Evolutionary conservation across 2,329 filamentous ascomycete genomes (phyloP), one percentile per base, ranked within the genome.

Genomic region (Colletotrichum gigasporum): DNA sequence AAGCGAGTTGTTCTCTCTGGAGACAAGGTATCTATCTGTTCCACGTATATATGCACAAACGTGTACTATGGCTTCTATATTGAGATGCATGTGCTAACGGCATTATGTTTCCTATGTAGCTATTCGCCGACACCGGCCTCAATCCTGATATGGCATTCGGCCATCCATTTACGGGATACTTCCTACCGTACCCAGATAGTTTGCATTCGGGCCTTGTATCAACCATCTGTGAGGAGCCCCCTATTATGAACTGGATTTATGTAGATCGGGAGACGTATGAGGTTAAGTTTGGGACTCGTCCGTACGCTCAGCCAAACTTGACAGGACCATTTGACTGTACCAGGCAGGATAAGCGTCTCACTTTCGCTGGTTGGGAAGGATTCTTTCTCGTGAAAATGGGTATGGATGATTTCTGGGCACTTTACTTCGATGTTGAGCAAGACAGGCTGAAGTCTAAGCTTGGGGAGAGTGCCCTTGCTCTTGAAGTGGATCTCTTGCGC

Each of bases 161-260:
- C 3, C 84, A 87, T 69, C 80, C 82, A 0, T 87, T 86, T 69
- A 79, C 83, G 3, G 85, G 85, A 24, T 87, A 88, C 69, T 87
- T 81, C 67, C 75, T 87, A 20, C 84, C 85, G 2, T 87, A 87
- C 67, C 85, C 85, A 3, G 85, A 85, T n/a, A 67, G 77, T n/a
- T 62, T 72, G 24, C 77, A 80, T 42, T 77, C 82, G 35, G 82
- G 82, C 4, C 72, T 84, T 2, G 82, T 84, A 26, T 82, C 78
- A 48, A 83, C 80, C 9, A 83, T 84, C 37, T 81, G 77, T 30
- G 78, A 83, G 51, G 79, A 79, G 12, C 79, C 82, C n/a, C 82
- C 82, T 1, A 78, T 83, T 65, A 74, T 84, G 69, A 84, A 84
- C 70, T 84, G 82, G 82, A 79, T 84, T 66, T 84, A 80, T 59